Percentiles rank a stretch among this genome's conserved stretches.
Conservation (phyloP, 306 rosid species). For the Fragaria ananassa region DNA sequence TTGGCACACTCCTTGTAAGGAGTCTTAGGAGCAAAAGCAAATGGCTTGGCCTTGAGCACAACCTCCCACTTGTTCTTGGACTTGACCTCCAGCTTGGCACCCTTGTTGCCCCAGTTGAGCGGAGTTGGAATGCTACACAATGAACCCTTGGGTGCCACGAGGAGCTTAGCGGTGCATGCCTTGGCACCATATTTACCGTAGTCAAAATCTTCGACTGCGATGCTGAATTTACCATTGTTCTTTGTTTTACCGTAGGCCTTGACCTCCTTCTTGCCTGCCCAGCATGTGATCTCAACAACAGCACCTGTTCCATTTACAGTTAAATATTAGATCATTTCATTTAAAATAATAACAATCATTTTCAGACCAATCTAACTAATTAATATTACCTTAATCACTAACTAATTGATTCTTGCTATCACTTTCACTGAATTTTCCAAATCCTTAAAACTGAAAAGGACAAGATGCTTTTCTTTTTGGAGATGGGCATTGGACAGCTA, state of each 20-base stretch:
- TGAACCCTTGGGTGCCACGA: conserved; percentile 75
- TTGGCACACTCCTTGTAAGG: conserved; percentile 61
- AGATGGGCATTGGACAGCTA: not conserved
- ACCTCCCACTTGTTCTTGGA: conserved; percentile 70
- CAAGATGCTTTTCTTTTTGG: not conserved
- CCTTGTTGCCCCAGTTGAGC: conserved; percentile 50
- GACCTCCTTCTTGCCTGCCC: conserved; percentile 55
- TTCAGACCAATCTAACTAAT: not conserved
- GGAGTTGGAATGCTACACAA: conserved; percentile 69
- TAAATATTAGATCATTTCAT: not conserved
- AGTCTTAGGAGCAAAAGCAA: conserved; percentile 80
- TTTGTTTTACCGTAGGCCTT: conserved; percentile 75
- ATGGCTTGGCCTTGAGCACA: conserved; percentile 67
- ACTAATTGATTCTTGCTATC: not conserved
- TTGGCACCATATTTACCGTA: conserved; percentile 56
- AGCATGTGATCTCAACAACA: conserved; percentile 73
- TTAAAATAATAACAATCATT: not conserved
- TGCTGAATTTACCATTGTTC: conserved; percentile 72
- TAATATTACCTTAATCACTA: not conserved
- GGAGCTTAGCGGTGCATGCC: conserved; percentile 79
- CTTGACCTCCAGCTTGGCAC: conserved; percentile 56
- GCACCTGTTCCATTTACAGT: conserved; percentile 45
- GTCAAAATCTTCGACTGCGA: conserved; percentile 50
- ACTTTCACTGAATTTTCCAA: not conserved
- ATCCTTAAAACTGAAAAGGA: not conserved